Evolutionary conservation across 768 basidiomycete species (phyloP).

Genomic region (Neoboletus brunneissimus): DNA sequence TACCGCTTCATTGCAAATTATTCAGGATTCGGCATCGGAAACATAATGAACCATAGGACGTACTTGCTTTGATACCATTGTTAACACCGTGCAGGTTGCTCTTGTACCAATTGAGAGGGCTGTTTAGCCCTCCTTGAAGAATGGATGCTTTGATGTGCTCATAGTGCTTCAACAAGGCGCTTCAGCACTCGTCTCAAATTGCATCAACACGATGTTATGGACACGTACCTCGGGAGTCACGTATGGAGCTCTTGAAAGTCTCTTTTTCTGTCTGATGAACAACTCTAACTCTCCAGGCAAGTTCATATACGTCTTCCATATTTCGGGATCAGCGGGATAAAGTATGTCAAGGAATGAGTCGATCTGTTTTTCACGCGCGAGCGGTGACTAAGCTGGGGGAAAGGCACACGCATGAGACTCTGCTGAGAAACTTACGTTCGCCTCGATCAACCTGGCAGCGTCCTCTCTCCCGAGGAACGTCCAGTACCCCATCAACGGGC

Average conservation of each 20-base stretch:
- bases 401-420: too few species aligned
- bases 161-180: slow-evolving; percentile 22
- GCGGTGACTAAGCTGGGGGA: not conserved
- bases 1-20: slow-evolving; percentile 13
- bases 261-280: slow-evolving; percentile 25
- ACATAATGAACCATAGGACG: not conserved
- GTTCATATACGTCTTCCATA: slow-evolving; percentile 37
- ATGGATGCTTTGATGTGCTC: slow-evolving; percentile 29
- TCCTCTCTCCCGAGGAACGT: slow-evolving; percentile 32
- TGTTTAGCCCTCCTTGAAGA: slow-evolving; percentile 31
- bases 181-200: not conserved
- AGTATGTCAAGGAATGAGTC: slow-evolving; percentile 39
- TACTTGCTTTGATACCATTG: slow-evolving; percentile 29
- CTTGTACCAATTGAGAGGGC: slow-evolving; percentile 40
- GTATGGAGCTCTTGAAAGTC: slow-evolving; percentile 29
- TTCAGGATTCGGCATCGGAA: not conserved
- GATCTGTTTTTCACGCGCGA: slow-evolving; percentile 20
- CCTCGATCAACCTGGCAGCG: slow-evolving; percentile 33
- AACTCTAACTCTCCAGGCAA: slow-evolving; percentile 34
- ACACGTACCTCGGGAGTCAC: slow-evolving; percentile 32
- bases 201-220: not conserved
- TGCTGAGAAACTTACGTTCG: slow-evolving; percentile 27
- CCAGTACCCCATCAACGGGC: slow-evolving; percentile 45
- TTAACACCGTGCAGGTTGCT: slow-evolving; percentile 29
- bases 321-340: slow-evolving; percentile 34